Percentiles rank a stretch among this genome's conserved stretches.
phyloP scores from a whole-genome alignment of 2,329 filamentous ascomycete species.

The Rutstroemia sp. region DNA sequence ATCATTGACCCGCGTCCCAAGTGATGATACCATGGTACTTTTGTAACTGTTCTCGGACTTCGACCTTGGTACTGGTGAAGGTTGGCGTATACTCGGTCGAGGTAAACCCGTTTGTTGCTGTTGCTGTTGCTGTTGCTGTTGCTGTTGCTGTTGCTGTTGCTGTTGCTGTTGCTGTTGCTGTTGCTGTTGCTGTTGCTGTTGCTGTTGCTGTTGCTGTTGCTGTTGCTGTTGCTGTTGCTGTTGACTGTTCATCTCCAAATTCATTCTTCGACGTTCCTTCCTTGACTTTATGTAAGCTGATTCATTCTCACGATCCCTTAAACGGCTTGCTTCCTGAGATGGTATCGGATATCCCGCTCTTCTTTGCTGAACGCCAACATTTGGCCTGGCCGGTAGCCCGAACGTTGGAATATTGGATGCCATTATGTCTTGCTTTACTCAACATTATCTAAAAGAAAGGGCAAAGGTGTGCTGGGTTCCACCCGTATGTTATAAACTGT shows the following conservation, averaged over 20 bases:
- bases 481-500: conserved; percentile 21
- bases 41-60: conserved; percentile 16
- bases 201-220: conserved; percentile 11
- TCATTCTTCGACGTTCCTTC: conserved; percentile 15
- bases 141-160: conserved; percentile 8
- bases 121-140: conserved; percentile 7
- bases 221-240: conserved; percentile 2
- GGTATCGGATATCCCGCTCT: conserved; percentile 22
- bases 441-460: conserved; percentile 14
- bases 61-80: conserved; percentile 15
- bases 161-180: conserved; percentile 14
- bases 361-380: conserved; percentile 31
- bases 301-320: conserved; percentile 33
- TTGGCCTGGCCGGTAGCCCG: conserved; percentile 35
- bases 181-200: neutral
- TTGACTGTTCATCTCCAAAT: conserved; percentile 11
- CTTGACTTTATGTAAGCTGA: conserved; percentile 31
- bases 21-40: conserved; percentile 15
- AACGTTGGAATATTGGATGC: conserved; percentile 36
- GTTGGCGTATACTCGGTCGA: conserved; percentile 18
- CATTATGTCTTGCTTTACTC: conserved; percentile 31
- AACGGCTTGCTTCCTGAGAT: conserved; percentile 11
- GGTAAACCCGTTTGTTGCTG: conserved; percentile 18
- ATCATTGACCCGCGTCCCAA: conserved; percentile 20
- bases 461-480: conserved; percentile 5